Evolutionary conservation across 768 basidiomycete genomes (phyloP).

Genomic region (Amanita inopinata): DNA sequence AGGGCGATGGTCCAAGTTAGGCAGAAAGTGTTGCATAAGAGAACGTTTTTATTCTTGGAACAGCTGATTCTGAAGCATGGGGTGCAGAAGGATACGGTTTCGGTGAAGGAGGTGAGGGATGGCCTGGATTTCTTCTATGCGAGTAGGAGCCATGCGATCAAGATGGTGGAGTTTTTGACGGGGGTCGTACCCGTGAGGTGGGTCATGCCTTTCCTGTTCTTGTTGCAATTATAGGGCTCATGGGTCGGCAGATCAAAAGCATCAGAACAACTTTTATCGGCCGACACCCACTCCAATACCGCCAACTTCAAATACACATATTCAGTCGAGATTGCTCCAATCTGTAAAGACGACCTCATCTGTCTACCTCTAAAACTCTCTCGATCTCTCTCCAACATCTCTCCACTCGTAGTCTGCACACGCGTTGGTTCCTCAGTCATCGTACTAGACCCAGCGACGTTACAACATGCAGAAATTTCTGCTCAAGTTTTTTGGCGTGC

Average conservation of each 20-base stretch:
- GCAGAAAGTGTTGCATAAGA: conserved; percentile 96
- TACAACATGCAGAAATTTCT: conserved; percentile 75
- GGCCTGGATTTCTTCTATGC: conserved; percentile 98
- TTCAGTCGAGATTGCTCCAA: conserved; percentile 92
- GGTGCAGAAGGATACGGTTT: conserved; percentile 94
- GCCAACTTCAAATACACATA: conserved; percentile 97
- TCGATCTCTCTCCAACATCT: conserved; percentile 77
- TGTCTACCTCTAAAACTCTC: conserved; percentile 82
- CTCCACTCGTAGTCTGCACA: conserved; percentile 76
- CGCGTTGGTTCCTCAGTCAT: conserved; percentile 91
- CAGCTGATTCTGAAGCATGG: conserved; percentile 95
- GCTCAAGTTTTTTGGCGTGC: conserved; percentile 82
- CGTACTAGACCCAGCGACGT: conserved; percentile 80
- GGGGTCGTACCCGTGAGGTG: conserved; percentile 68
- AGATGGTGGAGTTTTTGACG: conserved; percentile 91
- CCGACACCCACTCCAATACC: conserved; percentile 86
- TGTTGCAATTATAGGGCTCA: too few species aligned
- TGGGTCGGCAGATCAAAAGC: conserved; percentile 75
- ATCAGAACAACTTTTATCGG: conserved; percentile 89
- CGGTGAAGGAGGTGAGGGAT: conserved; percentile 86
- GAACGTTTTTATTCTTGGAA: conserved; percentile 95
- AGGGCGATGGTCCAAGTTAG: conserved; percentile 97
- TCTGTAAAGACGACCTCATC: conserved; percentile 97
- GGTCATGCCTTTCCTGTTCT: neutral
- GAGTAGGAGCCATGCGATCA: conserved; percentile 81